Conservation (phyloP, 768 basidiomycete genomes). For the Lyophyllum semitale region DNA sequence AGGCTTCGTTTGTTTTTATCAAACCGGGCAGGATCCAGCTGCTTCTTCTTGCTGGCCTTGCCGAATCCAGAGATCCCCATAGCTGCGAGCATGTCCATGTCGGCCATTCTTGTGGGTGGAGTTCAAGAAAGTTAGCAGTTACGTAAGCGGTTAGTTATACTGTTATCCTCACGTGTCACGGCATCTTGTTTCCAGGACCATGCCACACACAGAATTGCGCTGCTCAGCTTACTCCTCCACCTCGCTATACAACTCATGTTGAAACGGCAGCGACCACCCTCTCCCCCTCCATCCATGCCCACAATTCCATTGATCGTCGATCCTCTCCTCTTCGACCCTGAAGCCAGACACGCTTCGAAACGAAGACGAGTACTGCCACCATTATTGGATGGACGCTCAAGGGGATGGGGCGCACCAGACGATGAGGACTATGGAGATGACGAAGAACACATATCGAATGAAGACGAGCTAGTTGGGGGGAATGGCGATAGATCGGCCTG, state of each 20-base stretch:
- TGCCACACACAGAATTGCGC: conserved; percentile 2
- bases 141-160: conserved; percentile 8
- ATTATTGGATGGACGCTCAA: conserved; percentile 49
- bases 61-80: conserved; percentile 90
- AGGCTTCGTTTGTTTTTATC: conserved; percentile 72
- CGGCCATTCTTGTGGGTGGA: conserved; percentile 31
- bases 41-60: conserved; percentile 64
- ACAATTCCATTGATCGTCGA: conserved; percentile 27
- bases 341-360: conserved; percentile 41
- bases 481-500: conserved; percentile 19
- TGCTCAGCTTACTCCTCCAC: not conserved
- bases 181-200: not conserved
- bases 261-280: conserved; percentile 51
- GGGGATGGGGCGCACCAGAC: conserved; percentile 42
- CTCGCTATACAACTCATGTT: conserved; percentile 37
- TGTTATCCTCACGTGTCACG: conserved; percentile 4
- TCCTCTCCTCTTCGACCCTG: conserved; percentile 24
- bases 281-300: conserved; percentile 40
- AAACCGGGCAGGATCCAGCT: conserved; percentile 76
- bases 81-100: conserved; percentile 72
- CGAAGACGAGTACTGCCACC: conserved; percentile 57
- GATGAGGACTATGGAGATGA: conserved; percentile 36
- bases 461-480: conserved; percentile 20
- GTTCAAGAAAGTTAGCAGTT: not conserved
- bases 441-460: conserved; percentile 24